Base-by-base conservation (phyloP, 2,329 filamentous ascomycete species). In the Bipolaris oryzae region DNA sequence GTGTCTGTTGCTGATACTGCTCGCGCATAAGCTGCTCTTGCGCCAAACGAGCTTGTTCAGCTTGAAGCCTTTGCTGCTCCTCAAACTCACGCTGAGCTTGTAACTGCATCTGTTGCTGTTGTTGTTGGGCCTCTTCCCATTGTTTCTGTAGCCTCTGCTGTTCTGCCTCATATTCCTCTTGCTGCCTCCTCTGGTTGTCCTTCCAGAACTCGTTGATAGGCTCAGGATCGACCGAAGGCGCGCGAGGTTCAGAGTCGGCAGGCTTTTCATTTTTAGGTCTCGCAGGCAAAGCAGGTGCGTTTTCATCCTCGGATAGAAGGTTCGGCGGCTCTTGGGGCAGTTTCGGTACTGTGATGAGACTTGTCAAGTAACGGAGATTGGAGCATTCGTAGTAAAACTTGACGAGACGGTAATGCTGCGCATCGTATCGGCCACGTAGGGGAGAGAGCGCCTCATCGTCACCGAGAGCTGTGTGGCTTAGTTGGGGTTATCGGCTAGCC, bases 321-420 rank as follows among this genome's bases (percentile, higher is more conserved):
- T 91, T 98, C 0, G 95, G 95, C 0, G 95, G 91, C 53, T 98
- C 93, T 78, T 96, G 91, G 0, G 95, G 93, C 48, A 99, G 85
- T 76, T 97, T 98, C 1, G 95, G 95, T 6, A 99, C 92, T 1
- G 92, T 96, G 72, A 99, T 98, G 49, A 99, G 82, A 70, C 92
- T 96, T 13, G 95, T 99, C 46, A 99, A 84, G 74, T 99, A 99
- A 67, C 95, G 89, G 53, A 99, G 84, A 76, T 98, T 99, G 10
- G 95, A 97, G 78, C 95, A 99, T 79, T 99, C 95, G 78, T 98
- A 98, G 80, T 99, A 99, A 79, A 98, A 99, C 73, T 96, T 95
- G 73, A 96, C 90, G 15, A 99, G 85, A 16, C 95, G 90, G 80
- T 98, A 94, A 77, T 99, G 95, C 73, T 98, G 95, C 13, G 95